Evolutionary conservation across 164 flowering plant genomes (phyloP).

Genomic region (Litsea cubeba): DNA sequence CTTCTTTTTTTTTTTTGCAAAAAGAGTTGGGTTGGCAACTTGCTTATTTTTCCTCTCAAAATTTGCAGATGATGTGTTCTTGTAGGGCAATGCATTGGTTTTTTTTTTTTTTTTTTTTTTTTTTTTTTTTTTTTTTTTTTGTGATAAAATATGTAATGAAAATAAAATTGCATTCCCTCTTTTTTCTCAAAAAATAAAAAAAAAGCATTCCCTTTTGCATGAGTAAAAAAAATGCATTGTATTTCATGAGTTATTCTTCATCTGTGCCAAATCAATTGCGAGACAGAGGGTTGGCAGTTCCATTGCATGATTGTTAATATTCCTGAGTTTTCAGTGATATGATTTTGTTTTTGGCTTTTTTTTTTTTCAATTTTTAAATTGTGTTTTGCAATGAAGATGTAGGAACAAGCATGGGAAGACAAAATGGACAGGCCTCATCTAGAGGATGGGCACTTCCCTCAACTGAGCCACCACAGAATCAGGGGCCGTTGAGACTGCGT

Average conservation of each 20-base stretch:
- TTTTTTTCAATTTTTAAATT: too few species aligned
- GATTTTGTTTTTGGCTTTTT: not conserved
- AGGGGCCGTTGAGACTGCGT: constrained; percentile 7
- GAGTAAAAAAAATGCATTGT: too few species aligned
- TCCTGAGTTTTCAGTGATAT: not conserved
- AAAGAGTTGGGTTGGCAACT: not conserved
- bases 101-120: too few species aligned
- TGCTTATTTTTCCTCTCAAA: not conserved
- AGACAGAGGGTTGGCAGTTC: too few species aligned
- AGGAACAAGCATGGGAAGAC: constrained; percentile 28
- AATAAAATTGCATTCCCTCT: not conserved
- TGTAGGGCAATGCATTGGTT: not conserved
- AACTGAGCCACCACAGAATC: constrained; percentile 22
- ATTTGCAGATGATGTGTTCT: not conserved
- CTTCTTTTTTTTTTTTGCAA: not conserved
- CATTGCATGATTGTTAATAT: too few species aligned
- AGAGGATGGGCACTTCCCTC: constrained; percentile 69
- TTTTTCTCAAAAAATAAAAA: too few species aligned
- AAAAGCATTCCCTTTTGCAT: too few species aligned
- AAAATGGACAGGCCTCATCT: constrained; percentile 11
- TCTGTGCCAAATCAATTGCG: too few species aligned
- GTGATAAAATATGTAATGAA: not conserved
- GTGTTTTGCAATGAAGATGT: not conserved
- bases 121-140: too few species aligned
- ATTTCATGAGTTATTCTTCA: too few species aligned